Evolutionary conservation across 139 green algal species (phyloP), one percentile per base, ranked within the genome.

Genomic region (Chlorella vulgaris): DNA sequence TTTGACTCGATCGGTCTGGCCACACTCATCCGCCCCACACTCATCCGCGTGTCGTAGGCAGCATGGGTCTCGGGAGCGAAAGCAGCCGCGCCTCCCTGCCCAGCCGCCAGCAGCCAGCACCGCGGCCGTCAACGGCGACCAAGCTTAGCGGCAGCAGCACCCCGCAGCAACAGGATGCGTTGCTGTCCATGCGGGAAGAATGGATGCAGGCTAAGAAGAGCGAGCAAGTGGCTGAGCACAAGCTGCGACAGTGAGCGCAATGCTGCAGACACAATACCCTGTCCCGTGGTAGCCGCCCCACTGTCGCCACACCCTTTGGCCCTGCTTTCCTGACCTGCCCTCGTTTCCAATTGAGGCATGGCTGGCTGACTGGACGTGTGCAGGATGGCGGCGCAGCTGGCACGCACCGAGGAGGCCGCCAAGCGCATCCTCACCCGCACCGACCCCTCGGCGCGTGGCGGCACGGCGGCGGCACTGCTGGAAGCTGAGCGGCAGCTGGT

Each of bases 311-410:
- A 18, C 33, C 51, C 31, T 63, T 60, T 35, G 19, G 29, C 47
- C 26, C 33, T 26, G 18, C 61, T 65, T 7, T 31, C 15, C n/a
- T n/a, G n/a, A n/a, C n/a, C n/a, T n/a, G n/a, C n/a, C n/a, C n/a
- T n/a, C n/a, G n/a, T n/a, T n/a, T n/a, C n/a, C n/a, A n/a, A n/a
- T n/a, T n/a, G n/a, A n/a, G n/a, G n/a, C n/a, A n/a, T n/a, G n/a
- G n/a, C n/a, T n/a, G n/a, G n/a, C n/a, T n/a, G n/a, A n/a, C n/a
- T n/a, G n/a, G n/a, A n/a, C n/a, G n/a, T n/a, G 7, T 78, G 39
- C 84, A 96, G 92, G 83, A 88, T 96, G 33, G 80, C 88, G 2
- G 90, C 91, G 0, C 91, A 95, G 86, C 89, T 96, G 19, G 90
- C 91, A 0, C 76, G 92, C 4, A 95, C 91, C 24, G 92, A 96